Evolutionary conservation across 75 land plant species (phyloP).

Genomic region (Picea glauca): DNA sequence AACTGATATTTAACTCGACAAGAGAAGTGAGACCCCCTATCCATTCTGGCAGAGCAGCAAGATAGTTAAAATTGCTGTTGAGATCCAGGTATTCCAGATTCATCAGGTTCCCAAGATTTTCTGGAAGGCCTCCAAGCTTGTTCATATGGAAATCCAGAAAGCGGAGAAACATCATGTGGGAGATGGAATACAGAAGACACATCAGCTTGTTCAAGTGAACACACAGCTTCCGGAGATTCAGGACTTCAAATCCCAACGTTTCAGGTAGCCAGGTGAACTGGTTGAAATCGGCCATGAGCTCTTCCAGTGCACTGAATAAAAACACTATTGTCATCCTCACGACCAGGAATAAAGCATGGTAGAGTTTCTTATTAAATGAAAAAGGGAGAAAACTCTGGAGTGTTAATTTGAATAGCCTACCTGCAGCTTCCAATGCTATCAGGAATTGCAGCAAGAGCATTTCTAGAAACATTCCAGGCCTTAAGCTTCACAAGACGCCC

Average conservation of each 20-base stretch:
- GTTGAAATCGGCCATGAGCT: constrained; percentile 72
- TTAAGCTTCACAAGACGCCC: constrained; percentile 61
- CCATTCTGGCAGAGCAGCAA: constrained; percentile 54
- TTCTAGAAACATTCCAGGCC: constrained; percentile 58
- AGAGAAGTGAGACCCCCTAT: constrained; percentile 60
- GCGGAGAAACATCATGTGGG: constrained; percentile 55
- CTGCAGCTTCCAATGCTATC: constrained; percentile 72
- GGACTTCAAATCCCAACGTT: constrained; percentile 56
- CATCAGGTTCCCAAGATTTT: constrained; percentile 65
- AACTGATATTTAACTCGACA: constrained; percentile 49
- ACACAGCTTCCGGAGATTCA: constrained; percentile 50
- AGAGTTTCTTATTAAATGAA: not conserved
- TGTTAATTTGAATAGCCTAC: constrained; percentile 12
- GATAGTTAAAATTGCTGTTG: constrained; percentile 66
- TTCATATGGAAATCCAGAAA: constrained; percentile 70
- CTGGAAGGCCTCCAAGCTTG: constrained; percentile 66
- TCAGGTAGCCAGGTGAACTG: constrained; percentile 53
- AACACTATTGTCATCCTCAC: not conserved
- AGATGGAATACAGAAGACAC: constrained; percentile 54
- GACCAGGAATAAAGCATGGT: not conserved
- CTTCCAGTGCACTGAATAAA: constrained; percentile 44
- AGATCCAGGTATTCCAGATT: constrained; percentile 55
- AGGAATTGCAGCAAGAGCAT: constrained; percentile 55
- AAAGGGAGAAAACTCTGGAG: not conserved
- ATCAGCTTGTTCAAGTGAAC: constrained; percentile 71